phyloP scores from a whole-genome alignment of 2,329 filamentous ascomycete genomes.

The Blastomyces silverae region DNA sequence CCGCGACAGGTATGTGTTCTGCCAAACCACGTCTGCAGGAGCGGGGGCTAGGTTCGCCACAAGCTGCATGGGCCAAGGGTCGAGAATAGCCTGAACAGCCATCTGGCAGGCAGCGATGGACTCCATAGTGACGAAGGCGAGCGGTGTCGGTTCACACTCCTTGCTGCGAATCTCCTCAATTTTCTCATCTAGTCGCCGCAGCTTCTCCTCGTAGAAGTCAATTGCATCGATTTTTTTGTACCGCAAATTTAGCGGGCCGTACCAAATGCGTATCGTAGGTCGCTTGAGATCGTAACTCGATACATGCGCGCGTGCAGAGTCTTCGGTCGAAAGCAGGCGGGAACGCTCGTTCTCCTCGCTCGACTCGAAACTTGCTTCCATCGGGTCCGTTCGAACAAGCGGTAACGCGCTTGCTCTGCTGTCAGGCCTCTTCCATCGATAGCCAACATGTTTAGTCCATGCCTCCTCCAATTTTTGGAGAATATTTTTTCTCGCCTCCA shows the following conservation, averaged over 20 bases:
- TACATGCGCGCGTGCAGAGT: constrained; percentile 36
- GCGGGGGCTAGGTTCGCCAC: constrained; percentile 80
- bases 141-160: constrained; percentile 67
- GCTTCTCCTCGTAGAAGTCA: constrained; percentile 84
- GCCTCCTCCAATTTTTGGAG: constrained; percentile 72
- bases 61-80: constrained; percentile 78
- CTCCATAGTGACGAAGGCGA: constrained; percentile 97
- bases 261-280: constrained; percentile 68
- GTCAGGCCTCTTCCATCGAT: constrained; percentile 45
- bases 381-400: constrained; percentile 26
- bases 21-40: constrained; percentile 90
- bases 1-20: constrained; percentile 78
- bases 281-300: constrained; percentile 44
- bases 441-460: constrained; percentile 70
- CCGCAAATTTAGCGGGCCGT: constrained; percentile 66
- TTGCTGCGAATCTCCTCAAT: constrained; percentile 65
- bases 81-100: constrained; percentile 89
- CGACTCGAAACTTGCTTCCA: constrained; percentile 23
- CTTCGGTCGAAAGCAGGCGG: constrained; percentile 49
- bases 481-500: constrained; percentile 58
- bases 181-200: constrained; percentile 69
- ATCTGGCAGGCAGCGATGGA: constrained; percentile 88
- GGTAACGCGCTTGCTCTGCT: constrained; percentile 38
- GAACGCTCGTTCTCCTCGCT: constrained; percentile 51
- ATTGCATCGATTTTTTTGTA: constrained; percentile 78